Base-by-base conservation (phyloP, 306 rosid species). In the Fragaria iinumae region DNA sequence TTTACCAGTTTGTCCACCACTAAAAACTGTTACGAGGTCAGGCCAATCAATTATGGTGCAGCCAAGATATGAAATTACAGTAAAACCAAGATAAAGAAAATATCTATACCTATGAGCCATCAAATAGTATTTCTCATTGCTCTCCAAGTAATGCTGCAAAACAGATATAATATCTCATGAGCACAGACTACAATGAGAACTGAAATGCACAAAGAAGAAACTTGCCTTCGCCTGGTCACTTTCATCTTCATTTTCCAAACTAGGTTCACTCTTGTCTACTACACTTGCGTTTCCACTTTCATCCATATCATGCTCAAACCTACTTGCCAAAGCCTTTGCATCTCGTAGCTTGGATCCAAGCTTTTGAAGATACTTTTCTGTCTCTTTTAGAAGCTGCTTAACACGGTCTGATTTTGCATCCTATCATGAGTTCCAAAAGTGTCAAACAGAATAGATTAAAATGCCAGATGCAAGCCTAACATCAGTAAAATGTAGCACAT, bases 341-440 rank as follows among this genome's bases (percentile, higher is more conserved):
- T 86, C 89, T 72, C 88, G 93, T 64, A 96, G 86, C 86, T 82
- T 96, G 69, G 99, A 96, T 56, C 98, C 94, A 71, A 96, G 99
- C 90, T 96, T 96, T 78, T 96, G 99, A 82, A 96, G 99, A 86
- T 96, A 96, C 79, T 91, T 93, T 81, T 96, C 99, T 2, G 99
- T 96, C 86, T 91, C 99, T 83, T 93, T 96, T 79, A 96, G 96
- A 62, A 96, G 99, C 83, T 96, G 99, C 86, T 91, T 96, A 50
- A 96, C 99, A 73, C 99, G 97, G 83, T 96, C 99, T 69, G 99
- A 96, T 77, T 96, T 96, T 57, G 97, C 98, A 86, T 96, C 99
- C 99, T 96, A 82, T 52, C 38, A 70, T 50, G 68, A 56, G 76
- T 74, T 66, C 73, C 75, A 57, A 65, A 77, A 56, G 72, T 23